Percentiles rank a stretch among this genome's conserved stretches.
These are phyloP conservation scores for Neonothopanus nambi DNA, from an alignment of 1,284 basidiomycete species.

Conservation along the genomic window DNA sequence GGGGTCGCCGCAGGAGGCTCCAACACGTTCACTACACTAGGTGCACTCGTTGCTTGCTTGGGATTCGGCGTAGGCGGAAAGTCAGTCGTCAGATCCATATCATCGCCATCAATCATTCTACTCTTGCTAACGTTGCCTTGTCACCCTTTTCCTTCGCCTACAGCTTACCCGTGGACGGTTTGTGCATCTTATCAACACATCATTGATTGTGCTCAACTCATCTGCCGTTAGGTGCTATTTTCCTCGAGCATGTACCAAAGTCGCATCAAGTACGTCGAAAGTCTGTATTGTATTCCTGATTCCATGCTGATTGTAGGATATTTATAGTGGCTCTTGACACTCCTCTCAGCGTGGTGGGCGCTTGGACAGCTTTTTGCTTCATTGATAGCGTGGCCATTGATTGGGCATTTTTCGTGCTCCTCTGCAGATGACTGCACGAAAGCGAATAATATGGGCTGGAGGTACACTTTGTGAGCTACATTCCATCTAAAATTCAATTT, in stretches of 20 bases:
- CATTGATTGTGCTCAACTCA: background rate
- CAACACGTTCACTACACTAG: constrained; percentile 50
- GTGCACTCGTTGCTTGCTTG: constrained; percentile 49
- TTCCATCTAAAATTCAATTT: background rate
- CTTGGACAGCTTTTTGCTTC: constrained; percentile 57
- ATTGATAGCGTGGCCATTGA: constrained; percentile 51
- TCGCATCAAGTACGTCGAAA: constrained; percentile 42
- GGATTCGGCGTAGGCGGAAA: constrained; percentile 64
- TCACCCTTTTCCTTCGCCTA: background rate
- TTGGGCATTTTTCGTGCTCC: constrained; percentile 49
- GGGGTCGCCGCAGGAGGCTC: constrained; percentile 59
- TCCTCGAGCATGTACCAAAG: constrained; percentile 55
- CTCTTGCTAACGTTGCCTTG: background rate
- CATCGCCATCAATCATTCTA: background rate
- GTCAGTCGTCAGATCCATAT: constrained; percentile 29
- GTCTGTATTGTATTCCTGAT: background rate
- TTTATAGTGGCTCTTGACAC: constrained; percentile 53
- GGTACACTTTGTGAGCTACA: constrained; percentile 53
- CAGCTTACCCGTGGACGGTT: constrained; percentile 56
- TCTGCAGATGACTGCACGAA: constrained; percentile 39
- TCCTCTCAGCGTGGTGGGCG: constrained; percentile 70
- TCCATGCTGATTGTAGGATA: background rate
- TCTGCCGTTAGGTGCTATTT: constrained; percentile 43
- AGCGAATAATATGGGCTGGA: constrained; percentile 59
- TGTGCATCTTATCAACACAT: constrained; percentile 9